A percentile compares a stretch with the other conserved stretches of the same genome.
phyloP scores from a whole-genome alignment of 2,329 filamentous ascomycete genomes.

The Cladosporium phlei region DNA sequence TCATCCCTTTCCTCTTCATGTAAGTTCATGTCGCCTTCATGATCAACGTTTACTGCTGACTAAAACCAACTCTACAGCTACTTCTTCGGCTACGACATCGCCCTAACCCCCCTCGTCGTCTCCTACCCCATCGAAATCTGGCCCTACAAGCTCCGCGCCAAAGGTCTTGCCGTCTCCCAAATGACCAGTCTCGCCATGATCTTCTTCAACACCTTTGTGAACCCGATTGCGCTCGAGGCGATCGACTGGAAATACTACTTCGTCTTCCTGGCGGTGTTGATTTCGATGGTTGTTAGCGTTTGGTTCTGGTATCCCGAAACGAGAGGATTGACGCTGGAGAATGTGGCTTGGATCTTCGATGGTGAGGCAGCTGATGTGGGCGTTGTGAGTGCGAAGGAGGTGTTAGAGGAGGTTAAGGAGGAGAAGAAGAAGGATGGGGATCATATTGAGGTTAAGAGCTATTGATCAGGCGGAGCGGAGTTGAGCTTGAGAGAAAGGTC shows the following conservation, averaged over 20 bases:
- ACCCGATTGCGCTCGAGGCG: conserved; percentile 27
- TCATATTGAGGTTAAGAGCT: not conserved
- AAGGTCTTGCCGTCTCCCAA: conserved; percentile 27
- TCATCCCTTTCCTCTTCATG: conserved; percentile 8
- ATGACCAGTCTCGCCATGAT: conserved; percentile 40
- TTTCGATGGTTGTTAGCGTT: conserved; percentile 30
- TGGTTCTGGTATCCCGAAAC: conserved; percentile 53
- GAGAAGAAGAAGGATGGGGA: too few species aligned
- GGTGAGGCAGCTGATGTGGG: conserved; percentile 13
- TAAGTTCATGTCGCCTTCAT: not conserved
- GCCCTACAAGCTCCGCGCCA: conserved; percentile 44
- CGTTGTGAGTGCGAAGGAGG: not conserved
- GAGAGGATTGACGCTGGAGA: conserved; percentile 33
- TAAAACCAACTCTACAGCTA: not conserved
- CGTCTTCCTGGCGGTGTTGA: conserved; percentile 38
- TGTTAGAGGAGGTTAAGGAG: not conserved
- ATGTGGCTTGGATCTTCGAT: conserved; percentile 42
- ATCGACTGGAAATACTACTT: conserved; percentile 42
- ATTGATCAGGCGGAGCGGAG: not conserved
- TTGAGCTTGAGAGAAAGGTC: too few species aligned
- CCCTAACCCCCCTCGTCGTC: conserved; percentile 31
- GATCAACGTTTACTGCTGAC: not conserved
- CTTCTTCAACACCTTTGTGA: conserved; percentile 38
- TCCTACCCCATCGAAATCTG: conserved; percentile 40
- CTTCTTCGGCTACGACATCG: conserved; percentile 17